Evolutionary conservation across 148 eudicot species (phyloP).

Genomic region (Chenopodium album): DNA sequence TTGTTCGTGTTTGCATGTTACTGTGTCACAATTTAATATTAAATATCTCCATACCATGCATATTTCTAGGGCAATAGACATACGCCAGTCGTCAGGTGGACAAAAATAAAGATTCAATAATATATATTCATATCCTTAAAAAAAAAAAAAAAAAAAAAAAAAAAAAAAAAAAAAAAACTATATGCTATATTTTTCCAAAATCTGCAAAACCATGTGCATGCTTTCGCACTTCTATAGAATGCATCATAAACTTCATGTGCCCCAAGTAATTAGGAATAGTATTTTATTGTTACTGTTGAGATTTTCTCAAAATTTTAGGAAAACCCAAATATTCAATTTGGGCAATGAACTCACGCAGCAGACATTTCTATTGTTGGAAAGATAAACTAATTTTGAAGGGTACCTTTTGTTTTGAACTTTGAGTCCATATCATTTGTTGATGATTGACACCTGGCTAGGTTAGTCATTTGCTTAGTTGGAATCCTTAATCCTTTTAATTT

Average conservation of each 20-base stretch:
- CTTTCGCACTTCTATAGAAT: slow-evolving; percentile 22
- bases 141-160: too few relatives aligned
- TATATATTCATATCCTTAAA: too few relatives aligned
- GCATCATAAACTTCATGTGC: slow-evolving; percentile 21
- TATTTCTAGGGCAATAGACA: neutral
- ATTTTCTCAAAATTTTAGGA: slow-evolving; percentile 20
- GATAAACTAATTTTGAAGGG: slow-evolving; percentile 13
- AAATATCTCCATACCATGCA: slow-evolving; percentile 7
- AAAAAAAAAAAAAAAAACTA: too few relatives aligned
- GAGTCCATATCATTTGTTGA: slow-evolving; percentile 31
- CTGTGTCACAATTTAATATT: neutral
- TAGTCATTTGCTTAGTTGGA: slow-evolving; percentile 19
- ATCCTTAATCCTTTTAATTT: slow-evolving; percentile 1
- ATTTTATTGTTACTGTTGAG: slow-evolving; percentile 31
- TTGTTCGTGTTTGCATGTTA: slow-evolving; percentile 13
- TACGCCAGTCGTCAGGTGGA: neutral
- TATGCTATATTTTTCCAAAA: neutral
- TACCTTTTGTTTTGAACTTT: slow-evolving; percentile 14
- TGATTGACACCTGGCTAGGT: slow-evolving; percentile 32
- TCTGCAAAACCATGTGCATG: slow-evolving; percentile 24
- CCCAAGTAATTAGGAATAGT: neutral
- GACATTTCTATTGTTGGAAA: slow-evolving; percentile 39
- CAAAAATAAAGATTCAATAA: neutral
- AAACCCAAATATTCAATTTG: neutral
- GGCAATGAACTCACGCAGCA: slow-evolving; percentile 15